Conservation (phyloP, 208 protist genomes). For the Phytomonas sp. region DNA sequence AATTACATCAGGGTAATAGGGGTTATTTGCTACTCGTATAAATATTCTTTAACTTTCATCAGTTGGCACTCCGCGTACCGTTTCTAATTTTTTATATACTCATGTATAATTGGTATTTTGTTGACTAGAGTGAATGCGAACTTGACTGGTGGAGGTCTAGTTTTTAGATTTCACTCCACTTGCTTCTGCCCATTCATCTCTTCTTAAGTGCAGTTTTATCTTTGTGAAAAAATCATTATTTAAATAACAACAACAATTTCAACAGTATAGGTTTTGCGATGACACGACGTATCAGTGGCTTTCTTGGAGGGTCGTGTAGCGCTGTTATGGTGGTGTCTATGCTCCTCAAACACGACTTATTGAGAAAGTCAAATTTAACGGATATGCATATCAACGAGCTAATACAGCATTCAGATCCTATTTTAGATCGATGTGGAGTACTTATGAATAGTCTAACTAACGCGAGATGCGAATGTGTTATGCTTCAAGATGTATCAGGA, state of each 20-base stretch:
- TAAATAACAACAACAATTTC: not conserved
- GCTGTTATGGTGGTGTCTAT: slow-evolving; percentile 10
- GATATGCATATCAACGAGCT: slow-evolving; percentile 14
- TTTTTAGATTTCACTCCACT: not conserved
- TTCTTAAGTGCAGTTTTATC: not conserved
- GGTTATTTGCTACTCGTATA: not conserved
- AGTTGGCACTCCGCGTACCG: not conserved
- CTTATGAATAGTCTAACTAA: not conserved
- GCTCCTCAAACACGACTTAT: slow-evolving; percentile 19
- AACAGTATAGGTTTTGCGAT: slow-evolving; percentile 1
- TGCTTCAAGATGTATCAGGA: not conserved
- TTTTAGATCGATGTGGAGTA: slow-evolving; percentile 19
- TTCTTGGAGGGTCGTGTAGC: slow-evolving; percentile 18
- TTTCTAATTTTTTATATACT: not conserved
- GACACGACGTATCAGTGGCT: slow-evolving; percentile 14
- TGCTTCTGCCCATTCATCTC: not conserved
- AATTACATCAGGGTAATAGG: not conserved
- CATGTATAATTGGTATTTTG: not conserved
- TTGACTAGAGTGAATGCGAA: not conserved
- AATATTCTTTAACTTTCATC: not conserved
- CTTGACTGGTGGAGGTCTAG: not conserved
- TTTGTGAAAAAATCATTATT: not conserved
- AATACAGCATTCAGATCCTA: slow-evolving; percentile 15
- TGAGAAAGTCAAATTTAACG: slow-evolving; percentile 23
- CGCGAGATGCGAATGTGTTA: not conserved